Percentiles rank a stretch among this genome's conserved stretches.
Conservation (phyloP, 2,329 filamentous ascomycete genomes). For the Chaetomium sp. region DNA sequence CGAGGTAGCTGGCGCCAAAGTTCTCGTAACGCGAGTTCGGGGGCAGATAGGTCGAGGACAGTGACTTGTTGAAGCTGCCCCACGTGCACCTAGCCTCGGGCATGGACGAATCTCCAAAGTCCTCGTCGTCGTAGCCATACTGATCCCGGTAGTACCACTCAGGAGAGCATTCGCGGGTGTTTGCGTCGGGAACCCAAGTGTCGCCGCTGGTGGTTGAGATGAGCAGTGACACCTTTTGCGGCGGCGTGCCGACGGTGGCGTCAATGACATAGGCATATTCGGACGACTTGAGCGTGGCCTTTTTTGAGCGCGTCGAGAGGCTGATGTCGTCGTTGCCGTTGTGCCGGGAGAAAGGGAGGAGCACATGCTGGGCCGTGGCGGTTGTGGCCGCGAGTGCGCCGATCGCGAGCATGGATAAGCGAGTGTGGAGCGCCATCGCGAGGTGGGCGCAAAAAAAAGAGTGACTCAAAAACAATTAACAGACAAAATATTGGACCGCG, state of each 20-base stretch:
- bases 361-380: slow-evolving; percentile 29
- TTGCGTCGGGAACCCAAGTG: slow-evolving; percentile 38
- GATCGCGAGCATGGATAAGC: slow-evolving; percentile 22
- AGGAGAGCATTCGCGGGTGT: slow-evolving; percentile 22
- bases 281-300: slow-evolving; percentile 24
- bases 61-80: slow-evolving; percentile 35
- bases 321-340: not conserved
- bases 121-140: slow-evolving; percentile 12
- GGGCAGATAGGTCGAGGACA: slow-evolving; percentile 31
- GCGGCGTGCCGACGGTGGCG: slow-evolving; percentile 37
- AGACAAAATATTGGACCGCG: slow-evolving; percentile 20
- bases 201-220: slow-evolving; percentile 34
- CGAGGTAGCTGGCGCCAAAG: slow-evolving; percentile 26
- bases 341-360: slow-evolving; percentile 31
- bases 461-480: slow-evolving; percentile 9
- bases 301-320: slow-evolving; percentile 25
- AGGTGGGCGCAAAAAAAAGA: slow-evolving; percentile 1
- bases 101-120: not conserved
- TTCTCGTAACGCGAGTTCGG: slow-evolving; percentile 23
- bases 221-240: slow-evolving; percentile 37
- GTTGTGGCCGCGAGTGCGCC: slow-evolving; percentile 14
- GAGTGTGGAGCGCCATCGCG: slow-evolving; percentile 25
- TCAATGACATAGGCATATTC: slow-evolving; percentile 35
- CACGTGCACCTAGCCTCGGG: slow-evolving; percentile 30
- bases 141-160: slow-evolving; percentile 9